phyloP scores from a whole-genome alignment of 164 flowering plant species.

The Chloranthus sessilifolius region DNA sequence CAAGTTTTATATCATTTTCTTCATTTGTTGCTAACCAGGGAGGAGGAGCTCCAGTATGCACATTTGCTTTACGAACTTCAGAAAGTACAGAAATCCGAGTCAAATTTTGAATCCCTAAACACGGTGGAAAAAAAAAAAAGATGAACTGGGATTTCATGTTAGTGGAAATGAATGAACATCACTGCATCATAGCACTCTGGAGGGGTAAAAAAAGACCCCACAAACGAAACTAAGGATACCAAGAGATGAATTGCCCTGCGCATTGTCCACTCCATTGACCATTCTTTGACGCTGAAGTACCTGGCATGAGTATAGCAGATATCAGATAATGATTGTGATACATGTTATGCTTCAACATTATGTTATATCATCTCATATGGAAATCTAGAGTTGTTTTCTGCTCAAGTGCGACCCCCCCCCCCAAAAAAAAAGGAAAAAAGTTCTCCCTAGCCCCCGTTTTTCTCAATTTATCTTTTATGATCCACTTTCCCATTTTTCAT shows the following conservation, averaged over 20 bases:
- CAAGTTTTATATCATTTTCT: conserved; percentile 22
- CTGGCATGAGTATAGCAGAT: conserved; percentile 22
- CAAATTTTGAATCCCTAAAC: conserved; percentile 34
- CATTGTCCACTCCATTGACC: conserved; percentile 22
- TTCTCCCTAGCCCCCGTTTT: no score
- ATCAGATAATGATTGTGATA: no score
- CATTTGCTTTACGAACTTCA: conserved; percentile 46
- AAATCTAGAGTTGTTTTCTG: no score
- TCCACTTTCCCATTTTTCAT: no score
- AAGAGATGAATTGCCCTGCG: conserved; percentile 34
- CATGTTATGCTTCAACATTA: no score
- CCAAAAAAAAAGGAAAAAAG: no score
- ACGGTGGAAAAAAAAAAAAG: conserved; percentile 5
- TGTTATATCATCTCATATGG: no score
- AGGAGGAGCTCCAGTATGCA: conserved; percentile 90
- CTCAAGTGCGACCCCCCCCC: no score
- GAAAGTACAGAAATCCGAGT: conserved; percentile 28
- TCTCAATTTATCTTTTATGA: no score
- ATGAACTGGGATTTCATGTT: not conserved
- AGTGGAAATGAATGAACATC: conserved; percentile 5
- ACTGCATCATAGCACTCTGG: no score
- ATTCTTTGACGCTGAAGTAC: conserved; percentile 22
- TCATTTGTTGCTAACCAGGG: conserved; percentile 68
- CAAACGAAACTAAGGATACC: not conserved
- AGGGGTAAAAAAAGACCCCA: not conserved